Conservation (phyloP, 305 asterid genomes). For the Fraxinus ornus region DNA sequence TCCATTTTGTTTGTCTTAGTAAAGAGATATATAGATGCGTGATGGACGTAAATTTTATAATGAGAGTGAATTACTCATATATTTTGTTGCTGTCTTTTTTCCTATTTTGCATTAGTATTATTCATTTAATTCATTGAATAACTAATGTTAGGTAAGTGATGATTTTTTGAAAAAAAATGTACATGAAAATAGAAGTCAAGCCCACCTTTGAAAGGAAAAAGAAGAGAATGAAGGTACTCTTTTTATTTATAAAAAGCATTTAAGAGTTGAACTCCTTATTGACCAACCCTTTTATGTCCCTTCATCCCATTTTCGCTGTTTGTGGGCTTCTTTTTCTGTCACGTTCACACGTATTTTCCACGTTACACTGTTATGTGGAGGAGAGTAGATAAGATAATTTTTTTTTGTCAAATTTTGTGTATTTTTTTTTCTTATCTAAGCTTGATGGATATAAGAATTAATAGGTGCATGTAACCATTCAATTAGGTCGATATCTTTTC, state of each 20-base stretch:
- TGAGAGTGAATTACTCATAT: no score
- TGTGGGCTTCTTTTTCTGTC: constrained; percentile 18
- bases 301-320: neutral
- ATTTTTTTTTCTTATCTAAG: neutral
- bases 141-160: neutral
- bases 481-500: neutral
- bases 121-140: neutral
- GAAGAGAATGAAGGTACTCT: neutral
- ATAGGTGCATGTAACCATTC: neutral
- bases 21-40: no score
- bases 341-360: constrained; percentile 53
- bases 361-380: constrained; percentile 24
- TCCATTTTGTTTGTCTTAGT: no score
- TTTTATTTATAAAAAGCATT: neutral
- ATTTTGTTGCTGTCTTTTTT: neutral
- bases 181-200: constrained; percentile 41
- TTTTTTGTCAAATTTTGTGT: neutral
- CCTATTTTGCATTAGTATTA: neutral
- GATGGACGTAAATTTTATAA: no score
- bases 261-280: constrained; percentile 13
- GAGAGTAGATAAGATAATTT: neutral
- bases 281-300: constrained; percentile 25
- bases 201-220: constrained; percentile 33
- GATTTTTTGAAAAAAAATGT: neutral
- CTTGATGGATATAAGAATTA: neutral